Base-by-base conservation (phyloP, 306 rosid species). In the Ochetophila trinervis region DNA sequence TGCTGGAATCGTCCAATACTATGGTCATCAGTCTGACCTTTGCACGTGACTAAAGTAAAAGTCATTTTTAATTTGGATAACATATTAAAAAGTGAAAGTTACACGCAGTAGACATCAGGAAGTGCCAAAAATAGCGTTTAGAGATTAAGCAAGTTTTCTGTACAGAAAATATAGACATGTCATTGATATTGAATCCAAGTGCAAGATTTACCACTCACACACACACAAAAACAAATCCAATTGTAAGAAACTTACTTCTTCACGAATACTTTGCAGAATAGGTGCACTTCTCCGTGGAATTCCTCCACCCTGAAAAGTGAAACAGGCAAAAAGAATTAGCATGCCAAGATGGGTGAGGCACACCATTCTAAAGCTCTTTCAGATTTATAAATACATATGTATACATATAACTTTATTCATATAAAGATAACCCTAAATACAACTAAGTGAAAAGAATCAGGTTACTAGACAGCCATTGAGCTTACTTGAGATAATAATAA, bases 221-320 rank as follows among this genome's bases (percentile, higher is more conserved):
- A n/a, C n/a, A n/a, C n/a, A n/a, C n/a, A n/a, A n/a, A n/a, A n/a
- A n/a, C n/a, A n/a, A n/a, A n/a, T n/a, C n/a, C n/a, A n/a, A n/a
- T n/a, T n/a, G n/a, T n/a, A n/a, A 70, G 61, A 73, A 53, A 50
- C 85, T 19, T 84, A 93, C 98, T 76, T 93, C 98, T 89, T 93
- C 98, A 24, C 96, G 96, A 66, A 93, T 79, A 67, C 24, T 69
- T 72, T 87, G 79, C 48, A 93, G 84, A 67, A 80, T 62, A 14
- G 97, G 98, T 7, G 96, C 98, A 68, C 85, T 86, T 79, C 98
- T 85, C 81, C 98, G 82, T 19, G 98, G 87, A 73, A 89, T 86
- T 71, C 99, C 99, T 32, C 88, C 96, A 67, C 94, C 94, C 99
- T 89, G 78, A 62, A 72, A 80, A 63, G 56, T 42, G 67, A 62